A percentile compares a stretch with the other conserved stretches of the same genome.
phyloP scores from a whole-genome alignment of 169 alveolate genomes.

The Plasmodium sp. region DNA sequence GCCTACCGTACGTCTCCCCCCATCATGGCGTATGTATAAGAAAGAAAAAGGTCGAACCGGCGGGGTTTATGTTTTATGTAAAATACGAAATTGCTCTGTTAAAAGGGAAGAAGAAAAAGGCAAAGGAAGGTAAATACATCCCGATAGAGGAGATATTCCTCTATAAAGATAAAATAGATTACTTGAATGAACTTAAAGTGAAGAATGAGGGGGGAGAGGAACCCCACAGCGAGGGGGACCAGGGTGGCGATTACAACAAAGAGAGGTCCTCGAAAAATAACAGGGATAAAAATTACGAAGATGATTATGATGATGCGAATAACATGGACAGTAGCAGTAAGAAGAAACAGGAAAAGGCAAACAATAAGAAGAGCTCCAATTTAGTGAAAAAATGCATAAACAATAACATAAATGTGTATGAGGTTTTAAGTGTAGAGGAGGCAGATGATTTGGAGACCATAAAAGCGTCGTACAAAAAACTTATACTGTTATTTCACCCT shows the following conservation, averaged over 20 bases:
- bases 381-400: constrained; percentile 79
- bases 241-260: not conserved
- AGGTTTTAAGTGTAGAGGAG: constrained; percentile 79
- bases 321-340: constrained; percentile 15
- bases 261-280: not conserved
- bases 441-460: constrained; percentile 80
- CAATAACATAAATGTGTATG: constrained; percentile 81
- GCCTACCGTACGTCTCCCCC: not conserved
- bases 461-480: constrained; percentile 79
- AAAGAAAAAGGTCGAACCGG: constrained; percentile 78
- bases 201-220: not conserved
- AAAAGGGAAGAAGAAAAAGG: constrained; percentile 11
- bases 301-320: not conserved
- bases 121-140: not conserved
- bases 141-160: constrained; percentile 55
- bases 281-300: not conserved
- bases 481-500: constrained; percentile 84
- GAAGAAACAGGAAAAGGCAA: constrained; percentile 27
- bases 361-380: constrained; percentile 37
- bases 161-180: constrained; percentile 61
- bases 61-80: constrained; percentile 83
- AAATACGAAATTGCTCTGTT: constrained; percentile 71
- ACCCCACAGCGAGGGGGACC: not conserved
- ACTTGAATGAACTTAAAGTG: constrained; percentile 12
- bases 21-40: constrained; percentile 20